These are phyloP conservation scores for Williopsis jadinii DNA, from an alignment of 1,139 yeast genomes.

Conservation along the genomic window DNA sequence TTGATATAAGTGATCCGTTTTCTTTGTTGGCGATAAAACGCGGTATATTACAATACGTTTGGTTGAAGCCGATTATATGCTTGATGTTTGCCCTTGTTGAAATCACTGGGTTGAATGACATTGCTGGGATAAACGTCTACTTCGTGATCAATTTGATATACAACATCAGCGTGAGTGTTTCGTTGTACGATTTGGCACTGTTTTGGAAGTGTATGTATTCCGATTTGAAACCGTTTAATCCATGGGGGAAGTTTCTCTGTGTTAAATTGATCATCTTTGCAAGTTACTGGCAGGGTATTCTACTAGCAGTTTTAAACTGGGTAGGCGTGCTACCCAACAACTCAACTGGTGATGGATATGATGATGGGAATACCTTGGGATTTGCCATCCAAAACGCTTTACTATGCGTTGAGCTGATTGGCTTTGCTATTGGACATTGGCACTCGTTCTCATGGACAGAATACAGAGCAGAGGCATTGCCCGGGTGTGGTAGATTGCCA, in stretches of 20 bases:
- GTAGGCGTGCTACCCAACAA: constrained; percentile 38
- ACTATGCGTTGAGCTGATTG: constrained; percentile 77
- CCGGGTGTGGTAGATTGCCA: constrained; percentile 60
- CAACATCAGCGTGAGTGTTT: constrained; percentile 72
- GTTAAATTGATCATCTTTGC: constrained; percentile 92
- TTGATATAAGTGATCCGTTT: constrained; percentile 83
- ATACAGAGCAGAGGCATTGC: constrained; percentile 52
- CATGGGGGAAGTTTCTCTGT: constrained; percentile 88
- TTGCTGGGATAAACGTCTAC: constrained; percentile 6
- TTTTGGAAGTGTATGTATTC: constrained; percentile 85
- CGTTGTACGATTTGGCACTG: constrained; percentile 78
- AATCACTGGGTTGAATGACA: constrained; percentile 31
- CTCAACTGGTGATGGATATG: constrained; percentile 21
- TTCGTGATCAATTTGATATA: constrained; percentile 35
- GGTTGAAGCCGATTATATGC: constrained; percentile 84
- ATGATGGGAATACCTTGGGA: constrained; percentile 36
- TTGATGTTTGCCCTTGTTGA: constrained; percentile 47
- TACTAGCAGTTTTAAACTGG: constrained; percentile 54
- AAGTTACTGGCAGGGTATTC: constrained; percentile 91
- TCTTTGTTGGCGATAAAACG: constrained; percentile 73
- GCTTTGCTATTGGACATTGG: constrained; percentile 86
- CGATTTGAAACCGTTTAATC: constrained; percentile 75
- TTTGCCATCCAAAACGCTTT: constrained; percentile 70
- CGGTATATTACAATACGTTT: constrained; percentile 88
- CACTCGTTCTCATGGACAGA: constrained; percentile 74